Conservation (phyloP, 306 rosid species). For the Adenanthera pavonina region DNA sequence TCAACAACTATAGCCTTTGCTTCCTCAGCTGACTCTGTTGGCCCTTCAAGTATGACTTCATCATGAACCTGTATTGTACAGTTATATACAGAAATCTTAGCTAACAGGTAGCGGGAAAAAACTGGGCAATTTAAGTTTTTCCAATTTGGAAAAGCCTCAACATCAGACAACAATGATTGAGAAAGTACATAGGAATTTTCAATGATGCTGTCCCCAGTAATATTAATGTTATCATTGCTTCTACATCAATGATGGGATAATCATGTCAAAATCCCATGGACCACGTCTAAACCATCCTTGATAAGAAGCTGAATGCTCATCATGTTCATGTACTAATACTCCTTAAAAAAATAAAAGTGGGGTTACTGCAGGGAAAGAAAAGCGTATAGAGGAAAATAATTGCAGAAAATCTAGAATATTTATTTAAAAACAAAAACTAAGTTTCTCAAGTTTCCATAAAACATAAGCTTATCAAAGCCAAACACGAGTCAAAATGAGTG, state of each 20-base stretch:
- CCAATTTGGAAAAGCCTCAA: conserved; percentile 6
- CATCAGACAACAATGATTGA: neutral
- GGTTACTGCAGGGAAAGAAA: neutral
- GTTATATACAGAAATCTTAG: conserved; percentile 34
- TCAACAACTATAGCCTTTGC: conserved; percentile 89
- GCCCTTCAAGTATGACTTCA: conserved; percentile 98
- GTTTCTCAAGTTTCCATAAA: conserved; percentile 13
- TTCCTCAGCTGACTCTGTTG: conserved; percentile 76
- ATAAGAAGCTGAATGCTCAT: conserved; percentile 11
- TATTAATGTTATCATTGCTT: neutral
- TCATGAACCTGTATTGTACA: conserved; percentile 75
- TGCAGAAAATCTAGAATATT: neutral
- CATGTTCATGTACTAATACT: neutral
- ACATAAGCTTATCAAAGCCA: neutral
- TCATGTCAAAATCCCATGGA: neutral
- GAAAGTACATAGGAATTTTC: neutral
- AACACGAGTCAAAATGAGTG: conserved; percentile 1
- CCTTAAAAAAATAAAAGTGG: neutral
- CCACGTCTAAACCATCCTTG: conserved; percentile 18
- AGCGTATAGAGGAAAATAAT: neutral
- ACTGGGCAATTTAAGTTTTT: neutral
- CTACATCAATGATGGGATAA: neutral
- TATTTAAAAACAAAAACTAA: neutral
- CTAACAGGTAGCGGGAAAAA: conserved; percentile 14
- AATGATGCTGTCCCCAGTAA: neutral